These are phyloP conservation scores for Lupinus albus DNA, from an alignment of 306 rosid species.

Conservation along the genomic window DNA sequence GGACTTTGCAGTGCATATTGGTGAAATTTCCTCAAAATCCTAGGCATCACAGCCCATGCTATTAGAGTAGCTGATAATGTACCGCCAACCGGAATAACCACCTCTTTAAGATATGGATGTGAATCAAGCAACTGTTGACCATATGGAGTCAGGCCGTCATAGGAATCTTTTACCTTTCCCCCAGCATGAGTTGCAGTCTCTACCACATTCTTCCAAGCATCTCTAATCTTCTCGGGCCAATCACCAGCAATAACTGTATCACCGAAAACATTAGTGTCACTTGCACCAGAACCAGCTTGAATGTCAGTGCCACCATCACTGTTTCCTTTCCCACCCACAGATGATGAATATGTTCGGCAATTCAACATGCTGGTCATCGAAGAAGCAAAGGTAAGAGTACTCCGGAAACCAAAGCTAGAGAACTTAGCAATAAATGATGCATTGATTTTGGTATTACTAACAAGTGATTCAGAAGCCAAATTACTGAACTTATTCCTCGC, in stretches of 20 bases:
- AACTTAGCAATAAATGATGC: constrained; percentile 40
- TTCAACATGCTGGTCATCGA: constrained; percentile 21
- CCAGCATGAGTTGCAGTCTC: constrained; percentile 59
- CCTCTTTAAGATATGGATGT: constrained; percentile 68
- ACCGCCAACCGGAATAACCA: constrained; percentile 64
- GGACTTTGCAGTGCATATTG: constrained; percentile 65
- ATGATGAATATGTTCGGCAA: constrained; percentile 50
- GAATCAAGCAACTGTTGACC: constrained; percentile 66
- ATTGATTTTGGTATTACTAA: constrained; percentile 36
- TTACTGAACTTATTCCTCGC: constrained; percentile 27
- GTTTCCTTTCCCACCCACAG: constrained; percentile 52
- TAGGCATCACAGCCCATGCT: constrained; percentile 91
- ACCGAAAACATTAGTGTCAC: constrained; percentile 46
- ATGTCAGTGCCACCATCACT: constrained; percentile 45
- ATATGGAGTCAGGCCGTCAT: constrained; percentile 64
- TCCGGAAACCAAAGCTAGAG: constrained; percentile 34
- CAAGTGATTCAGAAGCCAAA: constrained; percentile 31
- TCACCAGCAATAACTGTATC: constrained; percentile 51
- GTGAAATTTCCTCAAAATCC: constrained; percentile 74
- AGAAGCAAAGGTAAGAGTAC: constrained; percentile 45
- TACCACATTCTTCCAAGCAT: constrained; percentile 61
- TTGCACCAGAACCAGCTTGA: constrained; percentile 53
- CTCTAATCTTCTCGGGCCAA: constrained; percentile 61
- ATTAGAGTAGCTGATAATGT: constrained; percentile 66
- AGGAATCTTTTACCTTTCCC: constrained; percentile 69